Evolutionary conservation across 2,329 filamentous ascomycete genomes (phyloP).

Genomic region (Xylariomycetidae sp.): DNA sequence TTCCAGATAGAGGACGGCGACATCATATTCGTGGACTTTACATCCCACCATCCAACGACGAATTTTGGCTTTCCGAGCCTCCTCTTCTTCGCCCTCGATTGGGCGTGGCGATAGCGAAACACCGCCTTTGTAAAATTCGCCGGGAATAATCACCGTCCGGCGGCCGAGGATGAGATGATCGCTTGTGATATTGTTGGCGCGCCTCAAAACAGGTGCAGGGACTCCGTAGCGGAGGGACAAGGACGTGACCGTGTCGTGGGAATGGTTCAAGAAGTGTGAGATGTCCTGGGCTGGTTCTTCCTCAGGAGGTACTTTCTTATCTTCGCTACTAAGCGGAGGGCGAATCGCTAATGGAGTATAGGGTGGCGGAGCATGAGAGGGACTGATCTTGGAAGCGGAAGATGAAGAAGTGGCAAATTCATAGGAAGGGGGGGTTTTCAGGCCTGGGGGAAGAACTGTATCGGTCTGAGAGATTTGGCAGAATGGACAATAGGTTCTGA

Average conservation of each 20-base stretch:
- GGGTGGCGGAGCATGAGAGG: constrained; percentile 33
- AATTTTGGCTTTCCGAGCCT: constrained; percentile 64
- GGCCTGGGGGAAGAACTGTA: constrained; percentile 54
- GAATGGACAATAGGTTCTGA: constrained; percentile 65
- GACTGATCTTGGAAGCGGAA: constrained; percentile 17
- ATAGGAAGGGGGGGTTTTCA: constrained; percentile 67
- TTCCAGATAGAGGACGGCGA: constrained; percentile 71
- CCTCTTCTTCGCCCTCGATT: constrained; percentile 70
- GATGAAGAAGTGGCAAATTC: constrained; percentile 32
- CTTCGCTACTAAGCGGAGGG: constrained; percentile 13
- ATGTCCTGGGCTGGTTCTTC: constrained; percentile 52
- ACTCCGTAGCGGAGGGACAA: constrained; percentile 69
- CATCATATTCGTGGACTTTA: constrained; percentile 73
- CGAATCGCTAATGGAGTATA: constrained; percentile 29
- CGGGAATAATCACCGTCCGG: constrained; percentile 67
- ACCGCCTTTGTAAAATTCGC: constrained; percentile 62
- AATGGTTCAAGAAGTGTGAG: constrained; percentile 69
- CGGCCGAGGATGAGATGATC: constrained; percentile 69
- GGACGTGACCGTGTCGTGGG: constrained; percentile 62
- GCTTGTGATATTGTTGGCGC: constrained; percentile 64
- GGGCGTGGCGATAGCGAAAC: constrained; percentile 66
- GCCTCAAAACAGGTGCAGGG: constrained; percentile 57
- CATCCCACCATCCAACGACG: constrained; percentile 74
- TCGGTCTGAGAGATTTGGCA: constrained; percentile 64
- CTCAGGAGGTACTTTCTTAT: constrained; percentile 25